These are phyloP conservation scores for Fusarium chuoi DNA, from an alignment of 2,329 filamentous ascomycete species.

Conservation along the genomic window DNA sequence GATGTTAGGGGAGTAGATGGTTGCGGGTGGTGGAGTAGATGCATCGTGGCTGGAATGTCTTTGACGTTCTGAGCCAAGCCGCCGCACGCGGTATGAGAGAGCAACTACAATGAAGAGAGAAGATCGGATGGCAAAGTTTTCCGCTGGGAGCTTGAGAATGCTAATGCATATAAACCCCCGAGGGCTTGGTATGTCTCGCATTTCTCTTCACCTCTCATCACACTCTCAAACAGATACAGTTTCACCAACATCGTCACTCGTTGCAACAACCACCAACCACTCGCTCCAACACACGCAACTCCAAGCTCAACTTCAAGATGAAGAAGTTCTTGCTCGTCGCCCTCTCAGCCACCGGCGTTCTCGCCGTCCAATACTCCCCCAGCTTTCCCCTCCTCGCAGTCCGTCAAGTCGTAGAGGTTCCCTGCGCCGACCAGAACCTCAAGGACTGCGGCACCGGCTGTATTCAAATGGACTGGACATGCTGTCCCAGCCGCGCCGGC, in stretches of 20 bases:
- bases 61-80: conserved; percentile 13
- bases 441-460: conserved; percentile 47
- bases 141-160: background rate
- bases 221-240: background rate
- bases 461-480: conserved; percentile 43
- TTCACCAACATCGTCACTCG: background rate
- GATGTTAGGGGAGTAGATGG: conserved; percentile 15
- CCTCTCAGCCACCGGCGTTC: conserved; percentile 30
- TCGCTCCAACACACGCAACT: background rate
- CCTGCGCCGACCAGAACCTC: conserved; percentile 38
- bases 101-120: background rate
- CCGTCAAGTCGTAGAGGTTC: conserved; percentile 37
- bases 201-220: background rate
- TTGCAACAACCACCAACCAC: background rate
- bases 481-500: conserved; percentile 44
- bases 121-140: background rate
- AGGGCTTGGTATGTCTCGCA: conserved; percentile 14
- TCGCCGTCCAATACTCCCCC: conserved; percentile 30
- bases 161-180: conserved; percentile 10
- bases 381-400: conserved; percentile 25
- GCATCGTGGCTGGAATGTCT: conserved; percentile 36
- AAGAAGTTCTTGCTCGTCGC: conserved; percentile 41
- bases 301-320: conserved; percentile 22
- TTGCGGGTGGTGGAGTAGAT: conserved; percentile 20
- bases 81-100: conserved; percentile 12